These are phyloP conservation scores for Iodosphaeria phyllophila DNA, from an alignment of 2,329 filamentous ascomycete genomes.

Conservation along the genomic window DNA sequence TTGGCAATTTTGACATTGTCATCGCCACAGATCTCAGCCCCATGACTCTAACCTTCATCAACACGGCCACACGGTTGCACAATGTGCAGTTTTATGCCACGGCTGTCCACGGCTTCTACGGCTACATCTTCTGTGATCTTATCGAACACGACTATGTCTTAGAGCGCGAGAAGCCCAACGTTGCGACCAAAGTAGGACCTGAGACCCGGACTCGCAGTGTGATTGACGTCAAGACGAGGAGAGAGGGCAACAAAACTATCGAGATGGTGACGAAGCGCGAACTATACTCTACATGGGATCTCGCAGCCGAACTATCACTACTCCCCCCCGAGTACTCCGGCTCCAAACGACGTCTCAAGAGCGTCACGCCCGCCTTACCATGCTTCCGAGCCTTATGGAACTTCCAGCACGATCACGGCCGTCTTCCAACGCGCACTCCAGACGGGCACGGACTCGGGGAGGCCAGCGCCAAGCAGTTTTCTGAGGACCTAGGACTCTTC, in stretches of 20 bases:
- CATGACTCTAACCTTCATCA: slow-evolving; percentile 56
- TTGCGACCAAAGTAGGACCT: slow-evolving; percentile 34
- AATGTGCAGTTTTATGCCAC: slow-evolving; percentile 77
- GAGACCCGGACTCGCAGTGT: slow-evolving; percentile 70
- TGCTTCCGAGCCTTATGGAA: slow-evolving; percentile 84
- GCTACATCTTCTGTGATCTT: slow-evolving; percentile 87
- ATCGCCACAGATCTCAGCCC: slow-evolving; percentile 81
- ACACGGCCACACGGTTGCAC: slow-evolving; percentile 66
- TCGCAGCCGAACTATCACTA: slow-evolving; percentile 61
- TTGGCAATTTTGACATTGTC: slow-evolving; percentile 61
- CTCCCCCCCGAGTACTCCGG: slow-evolving; percentile 52
- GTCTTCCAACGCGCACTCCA: slow-evolving; percentile 34
- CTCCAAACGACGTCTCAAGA: slow-evolving; percentile 48
- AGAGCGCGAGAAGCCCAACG: slow-evolving; percentile 66
- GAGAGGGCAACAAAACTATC: slow-evolving; percentile 49
- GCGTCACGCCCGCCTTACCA: slow-evolving; percentile 69
- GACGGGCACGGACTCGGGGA: too few relatives aligned
- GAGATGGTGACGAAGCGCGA: slow-evolving; percentile 89
- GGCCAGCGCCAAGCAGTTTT: too few relatives aligned
- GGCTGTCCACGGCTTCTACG: slow-evolving; percentile 74
- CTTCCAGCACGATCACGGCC: slow-evolving; percentile 45
- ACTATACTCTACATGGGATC: slow-evolving; percentile 68
- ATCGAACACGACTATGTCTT: slow-evolving; percentile 82
- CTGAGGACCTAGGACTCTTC: slow-evolving; percentile 54
- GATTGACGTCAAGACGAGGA: slow-evolving; percentile 50